These are phyloP conservation scores for Bruguiera parviflora DNA, from an alignment of 345 rosid species.

Conservation along the genomic window DNA sequence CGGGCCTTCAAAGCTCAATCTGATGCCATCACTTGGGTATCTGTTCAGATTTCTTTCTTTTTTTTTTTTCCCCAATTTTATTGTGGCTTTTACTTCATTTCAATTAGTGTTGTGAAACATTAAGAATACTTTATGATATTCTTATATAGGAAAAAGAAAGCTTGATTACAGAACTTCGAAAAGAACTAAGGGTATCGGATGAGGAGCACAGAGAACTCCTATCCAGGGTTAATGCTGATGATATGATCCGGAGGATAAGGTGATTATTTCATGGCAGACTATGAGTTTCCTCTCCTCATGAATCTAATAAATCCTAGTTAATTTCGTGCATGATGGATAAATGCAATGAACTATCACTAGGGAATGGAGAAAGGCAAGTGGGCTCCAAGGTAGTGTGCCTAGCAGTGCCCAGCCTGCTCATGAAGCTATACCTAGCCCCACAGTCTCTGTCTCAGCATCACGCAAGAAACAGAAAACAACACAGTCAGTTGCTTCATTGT, in stretches of 20 bases:
- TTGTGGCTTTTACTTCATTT: neutral
- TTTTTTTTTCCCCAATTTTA: neutral
- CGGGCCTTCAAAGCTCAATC: conserved; percentile 99
- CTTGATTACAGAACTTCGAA: conserved; percentile 91
- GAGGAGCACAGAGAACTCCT: conserved; percentile 90
- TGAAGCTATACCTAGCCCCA: conserved; percentile 72
- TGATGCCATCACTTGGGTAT: conserved; percentile 97
- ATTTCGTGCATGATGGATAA: conserved; percentile 22
- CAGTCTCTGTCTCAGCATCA: conserved; percentile 87
- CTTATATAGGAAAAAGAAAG: conserved; percentile 84
- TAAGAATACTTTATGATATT: neutral
- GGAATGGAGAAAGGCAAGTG: conserved; percentile 89
- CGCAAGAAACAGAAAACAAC: conserved; percentile 81
- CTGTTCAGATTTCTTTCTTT: neutral
- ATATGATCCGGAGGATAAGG: conserved; percentile 80
- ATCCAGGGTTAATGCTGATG: conserved; percentile 84
- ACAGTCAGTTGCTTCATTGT: conserved; percentile 74
- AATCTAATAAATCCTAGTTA: conserved; percentile 17
- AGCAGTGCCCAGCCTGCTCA: conserved; percentile 58
- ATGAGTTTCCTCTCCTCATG: conserved; percentile 5
- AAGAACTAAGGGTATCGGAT: conserved; percentile 92
- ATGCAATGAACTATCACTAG: conserved; percentile 37
- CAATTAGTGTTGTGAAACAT: neutral
- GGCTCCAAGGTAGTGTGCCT: conserved; percentile 57
- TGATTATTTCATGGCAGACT: conserved; percentile 29